phyloP scores from a whole-genome alignment of 163 green algal species.

The Scenedesmus sp. region DNA sequence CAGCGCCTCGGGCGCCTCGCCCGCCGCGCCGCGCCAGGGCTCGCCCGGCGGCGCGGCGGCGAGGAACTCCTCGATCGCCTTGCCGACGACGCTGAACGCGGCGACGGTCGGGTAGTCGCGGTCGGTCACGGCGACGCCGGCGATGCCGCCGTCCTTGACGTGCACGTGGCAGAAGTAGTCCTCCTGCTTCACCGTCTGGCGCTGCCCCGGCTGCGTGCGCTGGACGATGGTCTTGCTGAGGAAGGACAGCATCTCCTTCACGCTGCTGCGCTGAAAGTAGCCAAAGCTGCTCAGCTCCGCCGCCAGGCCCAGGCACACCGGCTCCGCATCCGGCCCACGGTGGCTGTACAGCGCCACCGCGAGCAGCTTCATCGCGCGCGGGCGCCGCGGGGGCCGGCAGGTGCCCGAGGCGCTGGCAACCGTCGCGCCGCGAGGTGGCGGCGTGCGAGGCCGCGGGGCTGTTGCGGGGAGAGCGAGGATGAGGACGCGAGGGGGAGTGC shows the following conservation, averaged over 20 bases:
- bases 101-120: conserved; percentile 91
- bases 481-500: no score
- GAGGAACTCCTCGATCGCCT: conserved; percentile 45
- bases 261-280: conserved; percentile 94
- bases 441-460: no score
- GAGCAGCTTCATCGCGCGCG: conserved; percentile 73
- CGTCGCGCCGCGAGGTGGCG: no score
- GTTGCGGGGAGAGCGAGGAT: no score
- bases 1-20: conserved; percentile 71
- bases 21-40: conserved; percentile 71
- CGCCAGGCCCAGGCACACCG: conserved; percentile 81
- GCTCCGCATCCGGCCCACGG: conserved; percentile 79
- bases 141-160: conserved; percentile 86
- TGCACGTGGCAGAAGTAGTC: conserved; percentile 96
- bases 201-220: conserved; percentile 81
- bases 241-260: conserved; percentile 97
- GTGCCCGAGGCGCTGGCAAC: no score
- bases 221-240: conserved; percentile 90
- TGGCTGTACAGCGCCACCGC: conserved; percentile 80
- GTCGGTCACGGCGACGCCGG: conserved; percentile 92
- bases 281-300: conserved; percentile 95
- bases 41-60: neutral
- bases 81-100: conserved; percentile 95
- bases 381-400: no score
- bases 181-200: conserved; percentile 94